phyloP scores from a whole-genome alignment of 768 basidiomycete species.

The Mycena polygramma region DNA sequence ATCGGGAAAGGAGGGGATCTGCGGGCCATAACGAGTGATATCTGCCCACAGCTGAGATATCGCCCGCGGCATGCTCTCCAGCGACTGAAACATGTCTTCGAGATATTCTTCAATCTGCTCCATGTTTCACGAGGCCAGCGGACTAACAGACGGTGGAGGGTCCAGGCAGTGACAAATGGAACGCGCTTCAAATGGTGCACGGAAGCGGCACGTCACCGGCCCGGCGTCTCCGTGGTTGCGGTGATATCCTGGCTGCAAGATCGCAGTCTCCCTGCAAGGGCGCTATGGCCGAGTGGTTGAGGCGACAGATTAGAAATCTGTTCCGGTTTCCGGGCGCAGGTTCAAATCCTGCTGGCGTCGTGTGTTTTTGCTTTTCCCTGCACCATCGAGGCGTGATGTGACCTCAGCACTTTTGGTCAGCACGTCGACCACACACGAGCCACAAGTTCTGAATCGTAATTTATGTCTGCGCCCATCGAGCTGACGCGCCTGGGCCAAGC shows the following conservation, averaged over 20 bases:
- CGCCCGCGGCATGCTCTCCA: constrained; percentile 74
- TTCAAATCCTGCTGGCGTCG: constrained; percentile 43
- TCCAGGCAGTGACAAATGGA: not conserved
- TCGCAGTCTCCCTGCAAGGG: too few relatives aligned
- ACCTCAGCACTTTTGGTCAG: constrained; percentile 7
- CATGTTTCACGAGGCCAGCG: constrained; percentile 40
- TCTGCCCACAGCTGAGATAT: constrained; percentile 79
- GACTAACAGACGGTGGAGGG: not conserved
- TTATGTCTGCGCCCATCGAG: constrained; percentile 42
- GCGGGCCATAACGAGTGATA: constrained; percentile 84
- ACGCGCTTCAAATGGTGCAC: not conserved
- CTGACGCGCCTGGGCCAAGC: constrained; percentile 45
- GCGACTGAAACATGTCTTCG: constrained; percentile 51
- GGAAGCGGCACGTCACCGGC: too few relatives aligned
- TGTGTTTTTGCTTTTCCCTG: not conserved
- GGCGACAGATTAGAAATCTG: constrained; percentile 60
- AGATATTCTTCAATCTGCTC: constrained; percentile 82
- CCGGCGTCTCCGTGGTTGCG: too few relatives aligned
- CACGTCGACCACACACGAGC: not conserved
- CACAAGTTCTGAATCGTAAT: not conserved
- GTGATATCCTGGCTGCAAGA: too few relatives aligned
- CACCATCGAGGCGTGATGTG: not conserved
- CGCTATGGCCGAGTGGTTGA: constrained; percentile 65
- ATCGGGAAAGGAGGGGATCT: constrained; percentile 66
- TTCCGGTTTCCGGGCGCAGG: constrained; percentile 48